Evolutionary conservation across 345 rosid genomes (phyloP).

Genomic region (Triadica sebifera): DNA sequence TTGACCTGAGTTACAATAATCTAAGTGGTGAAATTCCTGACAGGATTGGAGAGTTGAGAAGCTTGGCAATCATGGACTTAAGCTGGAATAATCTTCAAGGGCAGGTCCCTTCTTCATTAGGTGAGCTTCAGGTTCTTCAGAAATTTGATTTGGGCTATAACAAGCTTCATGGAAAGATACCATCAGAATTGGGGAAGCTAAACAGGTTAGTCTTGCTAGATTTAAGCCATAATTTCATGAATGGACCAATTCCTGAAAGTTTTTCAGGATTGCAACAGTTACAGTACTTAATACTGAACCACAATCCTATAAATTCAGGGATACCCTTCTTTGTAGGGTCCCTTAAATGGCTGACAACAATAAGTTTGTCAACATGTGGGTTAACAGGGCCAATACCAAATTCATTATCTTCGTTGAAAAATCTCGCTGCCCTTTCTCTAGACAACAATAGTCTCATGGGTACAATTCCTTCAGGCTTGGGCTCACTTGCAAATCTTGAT

Average conservation of each 20-base stretch:
- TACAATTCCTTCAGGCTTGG: conserved; percentile 36
- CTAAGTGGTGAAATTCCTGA: conserved; percentile 43
- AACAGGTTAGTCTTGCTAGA: conserved; percentile 46
- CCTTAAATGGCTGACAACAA: conserved; percentile 29
- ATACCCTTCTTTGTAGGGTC: conserved; percentile 32
- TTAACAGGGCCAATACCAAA: conserved; percentile 37
- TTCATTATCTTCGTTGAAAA: conserved; percentile 29
- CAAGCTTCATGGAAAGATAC: conserved; percentile 32
- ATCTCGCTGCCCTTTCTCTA: conserved; percentile 37
- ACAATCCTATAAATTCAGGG: conserved; percentile 39
- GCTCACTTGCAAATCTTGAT: conserved; percentile 36
- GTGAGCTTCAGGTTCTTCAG: conserved; percentile 39
- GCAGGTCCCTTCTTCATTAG: conserved; percentile 30
- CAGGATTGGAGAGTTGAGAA: conserved; percentile 33
- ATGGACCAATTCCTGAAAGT: conserved; percentile 43
- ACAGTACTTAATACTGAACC: conserved; percentile 35
- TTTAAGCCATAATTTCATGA: conserved; percentile 37
- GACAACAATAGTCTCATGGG: conserved; percentile 42
- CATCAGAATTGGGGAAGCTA: conserved; percentile 31
- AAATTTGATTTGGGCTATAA: conserved; percentile 42
- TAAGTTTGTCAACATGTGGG: conserved; percentile 44
- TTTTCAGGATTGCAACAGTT: conserved; percentile 38
- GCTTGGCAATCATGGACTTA: conserved; percentile 39
- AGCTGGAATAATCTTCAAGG: conserved; percentile 42
- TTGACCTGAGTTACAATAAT: conserved; percentile 47